Base-by-base conservation (phyloP, 331 rosid species). In the Stylosanthes scabra region DNA sequence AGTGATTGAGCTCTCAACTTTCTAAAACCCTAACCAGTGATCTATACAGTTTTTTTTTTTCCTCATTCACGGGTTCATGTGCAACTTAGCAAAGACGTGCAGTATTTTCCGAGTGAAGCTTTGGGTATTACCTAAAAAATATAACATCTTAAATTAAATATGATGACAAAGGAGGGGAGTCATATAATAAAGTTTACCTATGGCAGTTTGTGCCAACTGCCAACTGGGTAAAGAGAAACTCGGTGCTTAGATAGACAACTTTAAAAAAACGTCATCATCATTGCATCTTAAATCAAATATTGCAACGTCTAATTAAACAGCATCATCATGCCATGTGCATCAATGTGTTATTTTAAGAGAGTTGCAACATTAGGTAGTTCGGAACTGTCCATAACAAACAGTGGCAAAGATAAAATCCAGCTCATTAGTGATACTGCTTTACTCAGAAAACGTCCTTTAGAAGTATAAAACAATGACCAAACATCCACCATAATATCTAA, bases 211-310 rank as follows among this genome's bases (percentile, higher is more conserved):
- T n/a, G n/a, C n/a, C n/a, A n/a, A n/a, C n/a, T 74, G 49, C 39
- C 70, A 59, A 55, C 12, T 49, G 11, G 51, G 66, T 14, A 60
- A 50, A 34, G 4, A 46, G 20, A 70, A 50, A 67, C 63, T 78
- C 37, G 59, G 66, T 40, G 70, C 61, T 55, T 28, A 41, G 66
- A 49, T 61, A 52, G 74, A 59, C 71, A 59, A 27, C 64, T 59
- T 73, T 28, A 78, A 64, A 62, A 52, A 46, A 59, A 83, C 56
- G 92, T 74, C 72, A 81, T 68, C 71, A 68, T 81, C 72, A 61
- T 63, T 74, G 57, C 69, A 77, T 69, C 40, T 62, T 37, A 62
- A 74, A 82, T 80, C 25, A 58, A 63, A 66, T 52, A n/a, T n/a
- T n/a, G n/a, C n/a, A n/a, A n/a, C n/a, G n/a, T n/a, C n/a, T n/a